A percentile compares a stretch with the other conserved stretches of the same genome.
Conservation (phyloP, 2,329 filamentous ascomycete genomes). For the Trichoderma oligosporum region DNA sequence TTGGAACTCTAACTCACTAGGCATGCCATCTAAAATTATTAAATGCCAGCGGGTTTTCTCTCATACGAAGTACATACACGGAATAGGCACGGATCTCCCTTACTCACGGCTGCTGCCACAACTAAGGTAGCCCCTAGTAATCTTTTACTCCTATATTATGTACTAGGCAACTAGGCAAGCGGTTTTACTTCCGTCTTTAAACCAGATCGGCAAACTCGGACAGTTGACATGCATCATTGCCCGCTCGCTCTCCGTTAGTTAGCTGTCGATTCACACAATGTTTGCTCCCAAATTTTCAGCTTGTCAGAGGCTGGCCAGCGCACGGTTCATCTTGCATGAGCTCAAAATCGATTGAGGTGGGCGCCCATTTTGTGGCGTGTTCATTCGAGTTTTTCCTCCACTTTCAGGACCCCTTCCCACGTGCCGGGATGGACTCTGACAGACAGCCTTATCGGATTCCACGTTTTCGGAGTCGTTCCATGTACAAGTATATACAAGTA, state of each 20-base stretch:
- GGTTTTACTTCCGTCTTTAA: no score
- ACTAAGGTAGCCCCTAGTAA: no score
- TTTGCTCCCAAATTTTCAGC: neutral
- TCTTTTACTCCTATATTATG: no score
- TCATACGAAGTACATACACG: no score
- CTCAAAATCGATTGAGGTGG: neutral
- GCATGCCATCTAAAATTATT: neutral
- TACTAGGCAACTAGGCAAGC: no score
- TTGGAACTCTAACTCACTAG: neutral
- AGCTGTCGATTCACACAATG: neutral
- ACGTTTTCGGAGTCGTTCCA: neutral
- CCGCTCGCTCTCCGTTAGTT: neutral
- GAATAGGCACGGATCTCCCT: no score
- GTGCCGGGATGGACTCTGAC: neutral
- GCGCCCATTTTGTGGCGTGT: neutral
- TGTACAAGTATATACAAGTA: no score
- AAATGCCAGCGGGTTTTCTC: neutral
- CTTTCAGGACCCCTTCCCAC: neutral
- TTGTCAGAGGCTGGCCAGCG: neutral
- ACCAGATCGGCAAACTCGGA: no score
- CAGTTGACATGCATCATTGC: no score
- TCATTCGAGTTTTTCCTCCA: neutral
- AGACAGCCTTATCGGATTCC: neutral
- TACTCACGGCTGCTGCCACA: no score
- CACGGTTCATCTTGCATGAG: slow-evolving; percentile 15